Percentiles rank a stretch among this genome's conserved stretches.
phyloP scores from a whole-genome alignment of 441 rosid species.

The Lepidium campestre region DNA sequence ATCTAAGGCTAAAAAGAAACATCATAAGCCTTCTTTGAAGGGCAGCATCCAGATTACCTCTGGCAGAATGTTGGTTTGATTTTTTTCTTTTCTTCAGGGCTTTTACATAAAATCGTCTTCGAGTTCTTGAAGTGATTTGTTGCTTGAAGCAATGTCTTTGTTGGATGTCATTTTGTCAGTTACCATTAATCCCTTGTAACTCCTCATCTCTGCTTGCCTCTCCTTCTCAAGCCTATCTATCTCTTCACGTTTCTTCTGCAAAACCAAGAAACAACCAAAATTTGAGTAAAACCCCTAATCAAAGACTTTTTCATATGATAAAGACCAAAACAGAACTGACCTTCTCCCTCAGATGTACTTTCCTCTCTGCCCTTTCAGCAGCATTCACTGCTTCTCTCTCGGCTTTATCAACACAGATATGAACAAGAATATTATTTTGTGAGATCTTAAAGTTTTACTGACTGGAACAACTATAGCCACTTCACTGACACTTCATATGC shows the following conservation, averaged over 20 bases:
- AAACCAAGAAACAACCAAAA: neutral
- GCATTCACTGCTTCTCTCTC: slow-evolving; percentile 89
- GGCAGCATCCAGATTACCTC: slow-evolving; percentile 14
- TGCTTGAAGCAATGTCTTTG: slow-evolving; percentile 78
- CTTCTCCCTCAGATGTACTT: slow-evolving; percentile 72
- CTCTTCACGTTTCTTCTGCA: slow-evolving; percentile 86
- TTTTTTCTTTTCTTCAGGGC: slow-evolving; percentile 2
- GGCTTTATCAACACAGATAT: slow-evolving; percentile 42
- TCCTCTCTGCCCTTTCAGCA: slow-evolving; percentile 88
- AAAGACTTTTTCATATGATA: neutral
- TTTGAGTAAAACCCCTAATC: neutral
- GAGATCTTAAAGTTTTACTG: neutral
- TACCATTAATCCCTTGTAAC: slow-evolving; percentile 96
- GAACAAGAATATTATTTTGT: neutral
- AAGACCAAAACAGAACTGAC: slow-evolving; percentile 35
- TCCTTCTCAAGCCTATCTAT: slow-evolving; percentile 88
- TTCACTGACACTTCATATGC: neutral
- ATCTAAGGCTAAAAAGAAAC: slow-evolving; percentile 6
- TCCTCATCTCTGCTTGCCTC: slow-evolving; percentile 82
- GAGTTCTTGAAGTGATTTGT: slow-evolving; percentile 87
- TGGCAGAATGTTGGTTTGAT: slow-evolving; percentile 13
- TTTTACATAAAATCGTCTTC: slow-evolving; percentile 95
- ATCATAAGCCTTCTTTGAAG: slow-evolving; percentile 18
- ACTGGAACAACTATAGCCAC: neutral
- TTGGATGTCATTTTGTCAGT: slow-evolving; percentile 95